Conservation (phyloP, 2,329 filamentous ascomycete species). For the Neurospora crassa region DNA sequence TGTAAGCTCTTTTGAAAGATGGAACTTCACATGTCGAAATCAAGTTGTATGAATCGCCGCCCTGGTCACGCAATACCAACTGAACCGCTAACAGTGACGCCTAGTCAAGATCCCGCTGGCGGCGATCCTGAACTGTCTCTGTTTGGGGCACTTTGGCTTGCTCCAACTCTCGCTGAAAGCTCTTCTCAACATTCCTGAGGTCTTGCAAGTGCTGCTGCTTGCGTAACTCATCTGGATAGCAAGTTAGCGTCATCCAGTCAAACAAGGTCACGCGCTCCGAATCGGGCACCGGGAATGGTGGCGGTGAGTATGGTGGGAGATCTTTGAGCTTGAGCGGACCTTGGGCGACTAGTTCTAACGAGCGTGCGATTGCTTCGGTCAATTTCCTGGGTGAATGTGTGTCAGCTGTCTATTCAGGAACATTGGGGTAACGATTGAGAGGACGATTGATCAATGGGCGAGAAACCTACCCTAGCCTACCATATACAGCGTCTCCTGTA, state of each 20-base stretch:
- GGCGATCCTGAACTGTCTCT: neutral
- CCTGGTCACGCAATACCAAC: neutral
- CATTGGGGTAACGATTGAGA: neutral
- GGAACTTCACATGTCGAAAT: neutral
- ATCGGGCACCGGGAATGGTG: constrained; percentile 21
- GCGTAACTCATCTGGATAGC: constrained; percentile 18
- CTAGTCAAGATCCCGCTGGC: neutral
- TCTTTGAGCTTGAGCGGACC: constrained; percentile 13
- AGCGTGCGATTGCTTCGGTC: constrained; percentile 15
- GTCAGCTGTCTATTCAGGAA: too few relatives aligned
- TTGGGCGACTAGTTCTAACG: constrained; percentile 12
- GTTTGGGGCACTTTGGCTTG: neutral
- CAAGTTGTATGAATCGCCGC: neutral
- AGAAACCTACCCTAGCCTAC: constrained; percentile 48
- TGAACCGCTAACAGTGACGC: neutral
- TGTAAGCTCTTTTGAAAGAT: neutral
- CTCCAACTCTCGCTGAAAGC: constrained; percentile 1
- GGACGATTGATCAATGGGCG: neutral
- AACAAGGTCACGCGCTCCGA: constrained; percentile 23
- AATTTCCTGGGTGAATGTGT: constrained; percentile 14
- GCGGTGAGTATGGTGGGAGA: constrained; percentile 18
- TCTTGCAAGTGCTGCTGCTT: constrained; percentile 11
- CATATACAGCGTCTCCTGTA: constrained; percentile 69
- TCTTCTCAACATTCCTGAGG: neutral
- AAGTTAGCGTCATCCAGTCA: constrained; percentile 24